Conservation (phyloP, 805 yeast species). For the Metschnikowia cubensis region DNA sequence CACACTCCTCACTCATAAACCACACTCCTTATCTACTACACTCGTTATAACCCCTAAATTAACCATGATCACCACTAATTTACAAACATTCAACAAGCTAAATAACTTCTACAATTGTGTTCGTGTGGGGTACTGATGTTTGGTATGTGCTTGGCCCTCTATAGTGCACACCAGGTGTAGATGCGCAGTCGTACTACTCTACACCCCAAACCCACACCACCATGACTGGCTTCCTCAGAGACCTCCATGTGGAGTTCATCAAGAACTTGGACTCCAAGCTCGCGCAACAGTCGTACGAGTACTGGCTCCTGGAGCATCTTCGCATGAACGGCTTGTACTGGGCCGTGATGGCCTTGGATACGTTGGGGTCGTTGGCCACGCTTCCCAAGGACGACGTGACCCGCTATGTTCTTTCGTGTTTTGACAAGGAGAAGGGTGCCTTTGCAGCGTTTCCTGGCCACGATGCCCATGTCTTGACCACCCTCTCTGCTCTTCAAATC, state of each 20-base stretch:
- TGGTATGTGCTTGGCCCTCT: not conserved
- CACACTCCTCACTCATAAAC: too few relatives aligned
- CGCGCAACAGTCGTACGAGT: slow-evolving; percentile 54
- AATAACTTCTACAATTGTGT: too few relatives aligned
- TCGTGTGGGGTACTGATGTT: not conserved
- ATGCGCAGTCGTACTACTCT: not conserved
- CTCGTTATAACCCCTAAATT: too few relatives aligned
- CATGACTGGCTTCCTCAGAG: slow-evolving; percentile 5
- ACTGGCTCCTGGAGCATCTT: slow-evolving; percentile 88
- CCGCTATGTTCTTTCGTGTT: slow-evolving; percentile 67
- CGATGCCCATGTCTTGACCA: slow-evolving; percentile 81
- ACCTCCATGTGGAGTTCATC: slow-evolving; percentile 32
- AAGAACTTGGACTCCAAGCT: slow-evolving; percentile 32
- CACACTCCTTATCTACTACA: too few relatives aligned
- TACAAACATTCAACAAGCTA: too few relatives aligned
- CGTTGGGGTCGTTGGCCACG: slow-evolving; percentile 50
- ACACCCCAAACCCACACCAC: not conserved
- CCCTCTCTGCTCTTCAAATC: slow-evolving; percentile 84
- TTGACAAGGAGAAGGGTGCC: slow-evolving; percentile 59
- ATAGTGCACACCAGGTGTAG: not conserved
- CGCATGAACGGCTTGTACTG: slow-evolving; percentile 91
- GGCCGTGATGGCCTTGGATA: slow-evolving; percentile 78
- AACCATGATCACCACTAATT: too few relatives aligned
- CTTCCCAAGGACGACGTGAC: slow-evolving; percentile 62
- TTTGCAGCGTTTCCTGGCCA: slow-evolving; percentile 88